These are phyloP conservation scores for Hibiscus mutabilis DNA, from an alignment of 345 rosid genomes.

Conservation along the genomic window DNA sequence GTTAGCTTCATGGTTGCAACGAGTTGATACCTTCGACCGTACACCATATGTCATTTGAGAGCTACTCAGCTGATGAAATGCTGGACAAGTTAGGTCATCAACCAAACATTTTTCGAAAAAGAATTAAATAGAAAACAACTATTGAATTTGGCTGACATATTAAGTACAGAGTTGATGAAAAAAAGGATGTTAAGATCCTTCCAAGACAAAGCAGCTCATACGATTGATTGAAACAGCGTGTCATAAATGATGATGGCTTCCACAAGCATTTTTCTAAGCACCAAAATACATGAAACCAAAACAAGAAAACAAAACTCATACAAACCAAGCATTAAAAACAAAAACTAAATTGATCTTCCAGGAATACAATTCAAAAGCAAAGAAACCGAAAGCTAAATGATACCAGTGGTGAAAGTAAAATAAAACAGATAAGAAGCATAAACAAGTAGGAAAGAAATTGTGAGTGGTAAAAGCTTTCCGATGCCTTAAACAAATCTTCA, in stretches of 20 bases:
- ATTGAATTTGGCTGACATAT: neutral
- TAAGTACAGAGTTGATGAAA: no score
- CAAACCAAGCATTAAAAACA: neutral
- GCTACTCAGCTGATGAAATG: slow-evolving; percentile 15
- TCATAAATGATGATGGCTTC: no score
- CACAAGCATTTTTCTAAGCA: neutral
- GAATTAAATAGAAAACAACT: neutral
- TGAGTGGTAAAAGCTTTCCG: neutral
- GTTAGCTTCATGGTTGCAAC: slow-evolving; percentile 10
- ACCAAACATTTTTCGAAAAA: neutral
- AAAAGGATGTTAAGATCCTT: neutral
- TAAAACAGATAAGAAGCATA: neutral
- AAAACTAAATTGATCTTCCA: neutral
- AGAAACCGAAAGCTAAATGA: neutral
- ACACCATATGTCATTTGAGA: slow-evolving; percentile 3
- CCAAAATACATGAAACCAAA: neutral
- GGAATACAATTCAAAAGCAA: neutral
- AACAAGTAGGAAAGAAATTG: neutral
- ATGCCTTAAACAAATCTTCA: neutral
- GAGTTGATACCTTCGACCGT: slow-evolving; percentile 17
- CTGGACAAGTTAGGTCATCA: slow-evolving; percentile 9
- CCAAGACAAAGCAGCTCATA: neutral
- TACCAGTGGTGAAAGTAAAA: neutral
- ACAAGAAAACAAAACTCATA: neutral
- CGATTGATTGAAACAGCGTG: neutral